phyloP scores from a whole-genome alignment of 495 filamentous ascomycete species.

The Penicillium macrosclerotiorum region DNA sequence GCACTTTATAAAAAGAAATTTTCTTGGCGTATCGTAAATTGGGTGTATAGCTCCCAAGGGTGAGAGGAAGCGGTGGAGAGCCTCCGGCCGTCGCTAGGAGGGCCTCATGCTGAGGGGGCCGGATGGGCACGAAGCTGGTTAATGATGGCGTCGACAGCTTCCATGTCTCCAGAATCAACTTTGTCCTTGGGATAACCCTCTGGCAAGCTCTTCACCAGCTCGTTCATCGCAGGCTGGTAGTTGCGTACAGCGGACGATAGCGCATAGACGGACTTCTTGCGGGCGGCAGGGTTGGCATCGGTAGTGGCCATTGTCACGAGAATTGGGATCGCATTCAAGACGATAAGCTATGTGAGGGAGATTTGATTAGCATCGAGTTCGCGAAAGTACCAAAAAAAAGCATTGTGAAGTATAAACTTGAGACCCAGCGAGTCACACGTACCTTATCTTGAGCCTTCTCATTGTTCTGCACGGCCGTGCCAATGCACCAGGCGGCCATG shows the following conservation, averaged over 20 bases:
- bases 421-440: constrained; percentile 21
- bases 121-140: constrained; percentile 58
- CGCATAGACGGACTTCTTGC: constrained; percentile 85
- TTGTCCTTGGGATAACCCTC: constrained; percentile 59
- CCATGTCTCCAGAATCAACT: constrained; percentile 80
- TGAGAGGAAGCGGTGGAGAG: too few species aligned
- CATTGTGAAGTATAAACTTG: background rate
- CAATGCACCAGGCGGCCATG: constrained; percentile 89
- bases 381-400: background rate
- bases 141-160: constrained; percentile 72
- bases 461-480: constrained; percentile 96
- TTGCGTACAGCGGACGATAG: constrained; percentile 82
- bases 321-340: constrained; percentile 64
- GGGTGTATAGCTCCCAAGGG: background rate
- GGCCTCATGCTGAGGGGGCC: constrained; percentile 28
- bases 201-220: constrained; percentile 58
- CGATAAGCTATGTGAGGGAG: constrained; percentile 49
- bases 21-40: background rate
- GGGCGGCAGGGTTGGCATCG: constrained; percentile 60
- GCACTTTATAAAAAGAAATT: too few species aligned
- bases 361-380: constrained; percentile 19
- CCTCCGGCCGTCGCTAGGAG: background rate
- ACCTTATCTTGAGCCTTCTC: constrained; percentile 72
- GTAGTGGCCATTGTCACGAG: constrained; percentile 63
- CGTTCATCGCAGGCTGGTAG: constrained; percentile 72